These are phyloP conservation scores for Fusarium haematococcum DNA, from an alignment of 2,329 filamentous ascomycete genomes.

Conservation along the genomic window DNA sequence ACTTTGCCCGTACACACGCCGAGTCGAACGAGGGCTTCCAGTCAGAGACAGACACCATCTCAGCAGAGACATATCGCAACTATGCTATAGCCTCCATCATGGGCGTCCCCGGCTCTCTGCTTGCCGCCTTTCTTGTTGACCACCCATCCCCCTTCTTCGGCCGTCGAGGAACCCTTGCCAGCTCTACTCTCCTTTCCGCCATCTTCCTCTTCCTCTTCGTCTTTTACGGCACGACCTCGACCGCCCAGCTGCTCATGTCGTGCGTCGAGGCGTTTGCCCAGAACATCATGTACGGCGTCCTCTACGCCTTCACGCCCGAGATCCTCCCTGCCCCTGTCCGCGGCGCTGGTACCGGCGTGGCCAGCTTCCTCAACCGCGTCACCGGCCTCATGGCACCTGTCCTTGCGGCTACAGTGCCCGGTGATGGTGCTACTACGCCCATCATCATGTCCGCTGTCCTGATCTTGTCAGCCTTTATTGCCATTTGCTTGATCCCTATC, in stretches of 20 bases:
- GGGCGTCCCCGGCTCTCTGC: conserved; percentile 80
- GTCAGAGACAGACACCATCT: conserved; percentile 53
- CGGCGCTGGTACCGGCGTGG: conserved; percentile 78
- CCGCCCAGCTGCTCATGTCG: conserved; percentile 72
- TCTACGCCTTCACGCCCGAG: conserved; percentile 83
- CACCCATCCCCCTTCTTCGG: conserved; percentile 71
- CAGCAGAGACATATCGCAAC: conserved; percentile 75
- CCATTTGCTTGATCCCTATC: conserved; percentile 71
- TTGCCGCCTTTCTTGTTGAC: conserved; percentile 80
- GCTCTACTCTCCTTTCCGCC: conserved; percentile 74
- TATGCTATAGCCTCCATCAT: conserved; percentile 83
- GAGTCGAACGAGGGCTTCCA: conserved; percentile 44
- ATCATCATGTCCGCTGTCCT: conserved; percentile 68
- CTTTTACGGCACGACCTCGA: conserved; percentile 66
- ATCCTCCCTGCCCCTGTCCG: conserved; percentile 79
- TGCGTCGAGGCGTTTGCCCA: conserved; percentile 78
- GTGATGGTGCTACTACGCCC: conserved; percentile 67
- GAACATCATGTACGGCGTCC: conserved; percentile 81
- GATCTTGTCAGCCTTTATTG: conserved; percentile 70
- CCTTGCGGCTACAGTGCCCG: conserved; percentile 71
- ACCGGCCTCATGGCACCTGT: conserved; percentile 77
- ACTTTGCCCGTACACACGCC: conserved; percentile 71
- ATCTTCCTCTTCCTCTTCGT: conserved; percentile 77
- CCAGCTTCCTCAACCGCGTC: conserved; percentile 76
- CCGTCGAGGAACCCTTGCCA: conserved; percentile 78